Evolutionary conservation across 495 filamentous ascomycete genomes (phyloP), one percentile per base, ranked within the genome.

Genomic region (Xylaria sp.): DNA sequence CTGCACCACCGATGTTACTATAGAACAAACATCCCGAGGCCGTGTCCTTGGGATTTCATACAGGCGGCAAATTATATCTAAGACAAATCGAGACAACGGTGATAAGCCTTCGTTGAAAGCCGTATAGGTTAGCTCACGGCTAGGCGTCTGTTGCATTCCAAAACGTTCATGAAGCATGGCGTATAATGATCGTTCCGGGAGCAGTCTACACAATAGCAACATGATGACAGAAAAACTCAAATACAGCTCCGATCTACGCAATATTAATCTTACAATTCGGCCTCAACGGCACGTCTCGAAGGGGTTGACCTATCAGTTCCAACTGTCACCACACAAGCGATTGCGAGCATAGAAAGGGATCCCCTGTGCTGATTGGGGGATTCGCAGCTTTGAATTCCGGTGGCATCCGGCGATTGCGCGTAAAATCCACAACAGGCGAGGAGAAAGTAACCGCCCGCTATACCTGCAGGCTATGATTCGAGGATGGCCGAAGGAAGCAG

Each of bases 391-490:
- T 35, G 29, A 19, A 4, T 37, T 21, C 57, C 33, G 31, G 9
- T 35, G 31, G 1, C 8, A 59, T 35, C 31, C 29, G 57, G 24
- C 0, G 57, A 31, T 59, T 59, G 57, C 57, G 57, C 33, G 29
- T 37, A 37, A 5, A 21, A 37, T 11, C 33, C 29, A 37, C 55
- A 35, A 35, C 9, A 17, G 31, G 55, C 17, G 17, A 37, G 0
- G 17, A n/a, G 46, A 21, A 41, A 41, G 40, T n/a, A 14, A 17
- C 53, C 14, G 26, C 26, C 6, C 29, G 26, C 14, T n/a, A n/a
- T n/a, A n/a, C n/a, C n/a, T n/a, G n/a, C n/a, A n/a, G 53, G 29
- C 29, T 57, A 31, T 31, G 26, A 59, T 59, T 59, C n/a, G 31
- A 8, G 55, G 31, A 3, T 2, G 1, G 8, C 17, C 4, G 46